phyloP scores from a whole-genome alignment of 139 green algal species.

The Volvox africanus region DNA sequence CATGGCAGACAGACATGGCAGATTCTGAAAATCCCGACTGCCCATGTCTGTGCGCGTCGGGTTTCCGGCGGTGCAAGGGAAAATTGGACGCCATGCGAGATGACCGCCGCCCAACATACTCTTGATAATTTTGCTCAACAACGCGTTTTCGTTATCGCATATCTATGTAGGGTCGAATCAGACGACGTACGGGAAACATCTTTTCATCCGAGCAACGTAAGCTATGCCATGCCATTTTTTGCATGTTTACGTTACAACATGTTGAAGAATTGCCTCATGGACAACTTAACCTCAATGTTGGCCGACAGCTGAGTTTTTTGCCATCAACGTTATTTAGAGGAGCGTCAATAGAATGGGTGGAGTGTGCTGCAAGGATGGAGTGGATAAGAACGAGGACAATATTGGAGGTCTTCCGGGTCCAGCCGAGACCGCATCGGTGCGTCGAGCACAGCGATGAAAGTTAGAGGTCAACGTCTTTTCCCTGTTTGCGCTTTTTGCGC shows the following conservation, averaged over 20 bases:
- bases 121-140: too few species aligned
- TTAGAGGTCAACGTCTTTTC: neutral
- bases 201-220: too few species aligned
- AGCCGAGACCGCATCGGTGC: neutral
- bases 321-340: neutral
- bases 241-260: neutral
- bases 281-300: neutral
- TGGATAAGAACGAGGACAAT: neutral
- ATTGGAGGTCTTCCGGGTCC: neutral
- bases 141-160: too few species aligned
- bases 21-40: too few species aligned
- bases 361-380: conserved; percentile 35
- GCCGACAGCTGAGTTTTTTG: neutral
- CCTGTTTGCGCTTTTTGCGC: neutral
- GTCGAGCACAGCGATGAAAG: neutral
- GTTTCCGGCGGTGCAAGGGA: too few species aligned
- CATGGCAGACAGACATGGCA: too few species aligned
- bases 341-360: neutral
- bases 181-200: too few species aligned
- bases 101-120: too few species aligned
- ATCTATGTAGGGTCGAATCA: too few species aligned
- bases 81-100: too few species aligned
- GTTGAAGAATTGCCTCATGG: neutral
- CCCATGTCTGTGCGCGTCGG: too few species aligned
- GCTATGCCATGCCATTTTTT: too few species aligned